Evolutionary conservation across 2,329 filamentous ascomycete genomes (phyloP).

Genomic region (Onygena corvina): DNA sequence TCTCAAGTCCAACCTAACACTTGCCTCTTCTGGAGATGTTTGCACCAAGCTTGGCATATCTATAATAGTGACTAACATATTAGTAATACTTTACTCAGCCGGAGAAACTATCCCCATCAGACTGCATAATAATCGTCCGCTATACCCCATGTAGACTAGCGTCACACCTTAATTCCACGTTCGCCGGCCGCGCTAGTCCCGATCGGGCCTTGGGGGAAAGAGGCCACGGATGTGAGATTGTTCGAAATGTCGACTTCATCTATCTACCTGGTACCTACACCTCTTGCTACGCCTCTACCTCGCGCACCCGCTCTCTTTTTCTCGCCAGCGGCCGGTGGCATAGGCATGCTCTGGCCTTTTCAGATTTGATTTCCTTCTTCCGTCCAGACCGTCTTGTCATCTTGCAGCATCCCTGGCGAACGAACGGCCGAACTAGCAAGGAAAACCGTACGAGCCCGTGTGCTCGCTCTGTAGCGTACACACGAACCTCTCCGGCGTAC

Average conservation of each 20-base stretch:
- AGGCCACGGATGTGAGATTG: conserved; percentile 7
- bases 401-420: neutral
- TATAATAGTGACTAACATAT: too few species aligned
- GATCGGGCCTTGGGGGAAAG: conserved; percentile 1
- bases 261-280: neutral
- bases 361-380: neutral
- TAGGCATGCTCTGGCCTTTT: neutral
- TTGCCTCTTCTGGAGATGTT: too few species aligned
- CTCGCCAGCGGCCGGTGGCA: neutral
- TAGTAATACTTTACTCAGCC: too few species aligned
- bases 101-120: neutral
- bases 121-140: neutral
- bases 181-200: neutral
- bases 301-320: neutral
- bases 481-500: neutral
- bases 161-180: neutral
- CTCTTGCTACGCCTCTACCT: neutral
- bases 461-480: neutral
- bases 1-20: too few species aligned
- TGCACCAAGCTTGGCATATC: too few species aligned
- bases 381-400: neutral
- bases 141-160: neutral
- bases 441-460: conserved; percentile 1
- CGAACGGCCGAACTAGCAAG: neutral
- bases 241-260: neutral